A percentile compares a stretch with the other conserved stretches of the same genome.
Evolutionary conservation across 2,329 filamentous ascomycete species (phyloP).

Genomic region (Cryphonectria japonica): DNA sequence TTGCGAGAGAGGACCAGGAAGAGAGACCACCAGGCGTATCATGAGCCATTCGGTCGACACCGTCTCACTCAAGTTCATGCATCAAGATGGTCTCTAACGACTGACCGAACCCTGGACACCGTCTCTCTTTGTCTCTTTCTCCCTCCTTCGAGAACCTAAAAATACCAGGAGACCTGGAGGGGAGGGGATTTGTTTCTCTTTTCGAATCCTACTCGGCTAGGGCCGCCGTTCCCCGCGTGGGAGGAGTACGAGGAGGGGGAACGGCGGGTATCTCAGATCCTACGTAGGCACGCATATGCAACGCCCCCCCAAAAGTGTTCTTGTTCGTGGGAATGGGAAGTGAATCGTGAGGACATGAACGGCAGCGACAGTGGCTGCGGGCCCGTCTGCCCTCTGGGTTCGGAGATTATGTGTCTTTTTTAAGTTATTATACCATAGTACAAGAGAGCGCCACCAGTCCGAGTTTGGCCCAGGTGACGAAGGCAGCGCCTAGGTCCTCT

Average conservation of each 20-base stretch:
- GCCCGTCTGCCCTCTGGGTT: not conserved
- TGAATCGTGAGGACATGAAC: not conserved
- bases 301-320: not conserved
- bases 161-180: not conserved
- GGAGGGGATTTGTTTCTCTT: not conserved
- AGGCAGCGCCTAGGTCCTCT: not conserved
- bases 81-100: not conserved
- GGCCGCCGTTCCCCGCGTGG: not conserved
- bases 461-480: not conserved
- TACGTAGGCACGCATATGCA: no score
- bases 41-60: not conserved
- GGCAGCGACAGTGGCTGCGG: not conserved
- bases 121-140: not conserved
- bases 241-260: not conserved
- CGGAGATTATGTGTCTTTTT: not conserved
- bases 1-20: not conserved
- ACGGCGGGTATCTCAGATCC: not conserved
- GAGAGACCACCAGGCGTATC: not conserved
- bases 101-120: not conserved
- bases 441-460: not conserved
- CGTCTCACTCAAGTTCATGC: not conserved
- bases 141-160: not conserved
- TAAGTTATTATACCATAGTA: not conserved
- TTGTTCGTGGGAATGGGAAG: not conserved
- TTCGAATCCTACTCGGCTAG: not conserved